Conservation (phyloP, 164 flowering plant species). For the Vitis rotundifolia region DNA sequence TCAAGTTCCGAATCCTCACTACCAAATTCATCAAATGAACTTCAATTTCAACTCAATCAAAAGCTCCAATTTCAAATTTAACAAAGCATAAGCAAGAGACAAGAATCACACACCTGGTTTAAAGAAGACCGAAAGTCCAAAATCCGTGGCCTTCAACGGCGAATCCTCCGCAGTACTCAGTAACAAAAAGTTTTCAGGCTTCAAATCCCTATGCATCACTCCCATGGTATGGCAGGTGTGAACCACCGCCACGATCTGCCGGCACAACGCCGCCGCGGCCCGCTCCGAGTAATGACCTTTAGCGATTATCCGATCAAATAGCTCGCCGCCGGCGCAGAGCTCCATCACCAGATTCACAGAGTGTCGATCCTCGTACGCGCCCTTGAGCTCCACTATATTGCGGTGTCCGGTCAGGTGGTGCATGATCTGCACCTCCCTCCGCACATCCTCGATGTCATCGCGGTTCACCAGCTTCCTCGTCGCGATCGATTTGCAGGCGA, state of each 20-base stretch:
- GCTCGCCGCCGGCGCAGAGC: constrained; percentile 86
- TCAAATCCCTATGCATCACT: constrained; percentile 85
- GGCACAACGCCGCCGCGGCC: constrained; percentile 67
- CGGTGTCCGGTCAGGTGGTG: constrained; percentile 85
- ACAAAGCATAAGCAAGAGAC: background rate
- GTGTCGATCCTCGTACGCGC: constrained; percentile 75
- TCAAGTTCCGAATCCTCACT: too few species aligned
- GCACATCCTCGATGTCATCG: constrained; percentile 80
- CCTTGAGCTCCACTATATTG: constrained; percentile 76
- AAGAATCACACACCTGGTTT: constrained; percentile 53
- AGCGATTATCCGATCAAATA: constrained; percentile 84
- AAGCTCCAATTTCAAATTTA: background rate
- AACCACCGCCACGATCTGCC: constrained; percentile 80
- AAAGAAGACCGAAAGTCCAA: constrained; percentile 85
- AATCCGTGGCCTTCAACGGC: constrained; percentile 84
- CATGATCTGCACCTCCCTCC: constrained; percentile 95
- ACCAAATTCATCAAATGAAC: background rate
- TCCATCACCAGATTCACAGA: constrained; percentile 84
- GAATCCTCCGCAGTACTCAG: constrained; percentile 57
- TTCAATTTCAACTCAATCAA: background rate
- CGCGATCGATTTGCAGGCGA: constrained; percentile 88
- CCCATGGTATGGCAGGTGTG: constrained; percentile 82
- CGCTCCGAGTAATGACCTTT: constrained; percentile 89
- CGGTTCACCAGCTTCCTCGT: constrained; percentile 59
- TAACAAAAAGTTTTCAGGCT: constrained; percentile 88